Conservation (phyloP, 2,329 filamentous ascomycete genomes). For the Ophiostoma triangulosporum region DNA sequence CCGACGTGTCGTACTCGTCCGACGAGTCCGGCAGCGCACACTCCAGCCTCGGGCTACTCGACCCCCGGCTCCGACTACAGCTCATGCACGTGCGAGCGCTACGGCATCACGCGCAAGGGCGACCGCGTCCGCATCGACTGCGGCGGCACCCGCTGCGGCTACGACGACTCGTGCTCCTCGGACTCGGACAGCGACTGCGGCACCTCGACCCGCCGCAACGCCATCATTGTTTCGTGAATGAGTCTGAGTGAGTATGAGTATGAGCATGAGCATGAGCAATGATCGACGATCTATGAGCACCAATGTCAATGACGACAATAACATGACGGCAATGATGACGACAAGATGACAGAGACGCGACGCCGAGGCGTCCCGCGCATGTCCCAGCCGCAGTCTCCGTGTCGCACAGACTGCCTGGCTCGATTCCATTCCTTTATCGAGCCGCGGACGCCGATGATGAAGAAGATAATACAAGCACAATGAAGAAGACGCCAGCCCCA, state of each 20-base stretch:
- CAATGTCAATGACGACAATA: background rate
- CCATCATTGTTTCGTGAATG: constrained; percentile 40
- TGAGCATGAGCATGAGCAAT: background rate
- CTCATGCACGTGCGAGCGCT: constrained; percentile 86
- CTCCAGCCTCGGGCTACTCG: constrained; percentile 66
- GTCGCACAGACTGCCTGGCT: background rate
- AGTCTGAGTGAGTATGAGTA: background rate
- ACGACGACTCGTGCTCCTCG: constrained; percentile 60
- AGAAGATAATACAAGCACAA: background rate
- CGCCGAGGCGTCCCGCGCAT: background rate
- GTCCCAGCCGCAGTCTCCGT: background rate
- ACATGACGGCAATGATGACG: background rate
- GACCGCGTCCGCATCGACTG: constrained; percentile 95
- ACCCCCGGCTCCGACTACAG: constrained; percentile 63
- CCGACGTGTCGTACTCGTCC: constrained; percentile 57
- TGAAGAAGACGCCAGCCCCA: background rate
- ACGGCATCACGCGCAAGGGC: constrained; percentile 86
- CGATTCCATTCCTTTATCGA: constrained; percentile 9
- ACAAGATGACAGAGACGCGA: background rate
- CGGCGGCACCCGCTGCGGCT: constrained; percentile 76
- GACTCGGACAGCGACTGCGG: constrained; percentile 25
- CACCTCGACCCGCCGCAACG: constrained; percentile 47
- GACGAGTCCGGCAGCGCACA: constrained; percentile 53
- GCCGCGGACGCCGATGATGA: constrained; percentile 5
- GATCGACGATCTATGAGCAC: background rate